Percentiles rank a stretch among this genome's conserved stretches.
Conservation (phyloP, 2,329 filamentous ascomycete species). For the Monilinia fructigena region DNA sequence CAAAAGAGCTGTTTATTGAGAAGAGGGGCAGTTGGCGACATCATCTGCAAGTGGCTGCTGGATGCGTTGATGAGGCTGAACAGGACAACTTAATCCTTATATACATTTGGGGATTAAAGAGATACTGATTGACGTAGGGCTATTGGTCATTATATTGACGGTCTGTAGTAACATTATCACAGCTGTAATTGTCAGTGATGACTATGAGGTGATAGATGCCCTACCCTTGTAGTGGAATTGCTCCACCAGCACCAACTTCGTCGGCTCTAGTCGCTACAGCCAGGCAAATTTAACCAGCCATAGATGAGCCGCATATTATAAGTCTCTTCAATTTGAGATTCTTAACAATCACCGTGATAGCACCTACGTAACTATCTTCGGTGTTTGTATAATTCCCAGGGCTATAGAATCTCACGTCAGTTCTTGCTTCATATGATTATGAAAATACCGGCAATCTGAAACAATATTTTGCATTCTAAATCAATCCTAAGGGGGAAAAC, state of each 20-base stretch:
- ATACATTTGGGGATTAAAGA: constrained; percentile 13
- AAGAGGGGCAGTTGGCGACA: constrained; percentile 15
- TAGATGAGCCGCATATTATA: constrained; percentile 51
- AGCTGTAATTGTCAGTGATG: neutral
- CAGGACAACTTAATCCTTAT: neutral
- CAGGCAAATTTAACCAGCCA: constrained; percentile 51
- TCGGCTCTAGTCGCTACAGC: constrained; percentile 48
- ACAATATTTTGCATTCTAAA: neutral
- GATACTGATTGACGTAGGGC: constrained; percentile 10
- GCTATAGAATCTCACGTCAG: neutral
- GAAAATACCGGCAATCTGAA: too few relatives aligned
- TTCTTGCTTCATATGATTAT: neutral
- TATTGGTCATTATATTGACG: constrained; percentile 13
- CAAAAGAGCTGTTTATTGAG: constrained; percentile 48
- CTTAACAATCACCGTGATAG: constrained; percentile 42
- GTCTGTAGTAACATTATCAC: constrained; percentile 5
- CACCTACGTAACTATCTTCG: constrained; percentile 14
- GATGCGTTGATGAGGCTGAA: neutral
- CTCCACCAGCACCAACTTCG: constrained; percentile 48
- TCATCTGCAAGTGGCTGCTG: neutral
- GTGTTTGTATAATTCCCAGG: constrained; percentile 6
- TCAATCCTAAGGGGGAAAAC: neutral
- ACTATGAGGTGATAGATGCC: constrained; percentile 18
- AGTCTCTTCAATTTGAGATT: constrained; percentile 46
- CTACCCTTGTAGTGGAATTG: constrained; percentile 48